Evolutionary conservation across 1,284 basidiomycete genomes (phyloP).

Genomic region (Fistulinella cinereoalba): DNA sequence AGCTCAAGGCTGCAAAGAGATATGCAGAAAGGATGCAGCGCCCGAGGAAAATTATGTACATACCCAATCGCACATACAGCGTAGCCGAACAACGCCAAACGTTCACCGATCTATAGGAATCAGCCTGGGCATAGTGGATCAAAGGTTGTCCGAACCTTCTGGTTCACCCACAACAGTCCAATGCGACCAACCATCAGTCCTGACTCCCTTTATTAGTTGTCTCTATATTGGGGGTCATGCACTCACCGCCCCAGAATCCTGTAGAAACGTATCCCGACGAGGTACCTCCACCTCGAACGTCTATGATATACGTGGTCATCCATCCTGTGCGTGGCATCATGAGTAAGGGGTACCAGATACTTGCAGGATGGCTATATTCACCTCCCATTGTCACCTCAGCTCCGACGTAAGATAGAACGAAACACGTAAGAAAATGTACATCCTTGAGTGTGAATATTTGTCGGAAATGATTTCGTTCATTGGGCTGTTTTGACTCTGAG

Average conservation of each 20-base stretch:
- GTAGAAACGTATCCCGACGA: slow-evolving; percentile 48
- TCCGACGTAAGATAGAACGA: slow-evolving; percentile 55
- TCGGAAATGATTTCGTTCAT: slow-evolving; percentile 40
- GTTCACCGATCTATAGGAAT: slow-evolving; percentile 25
- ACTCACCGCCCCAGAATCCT: slow-evolving; percentile 46
- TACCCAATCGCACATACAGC: slow-evolving; percentile 34
- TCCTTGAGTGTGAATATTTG: slow-evolving; percentile 46
- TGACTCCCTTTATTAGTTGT: slow-evolving; percentile 4
- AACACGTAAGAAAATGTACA: slow-evolving; percentile 52
- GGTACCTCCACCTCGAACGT: slow-evolving; percentile 42
- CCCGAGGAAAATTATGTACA: background rate
- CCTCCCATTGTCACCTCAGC: slow-evolving; percentile 54
- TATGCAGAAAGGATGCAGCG: background rate
- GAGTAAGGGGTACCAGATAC: background rate
- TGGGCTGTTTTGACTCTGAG: slow-evolving; percentile 21
- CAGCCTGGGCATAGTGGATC: background rate
- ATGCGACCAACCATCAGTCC: slow-evolving; percentile 29
- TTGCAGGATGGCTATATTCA: slow-evolving; percentile 10
- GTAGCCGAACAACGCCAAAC: slow-evolving; percentile 20
- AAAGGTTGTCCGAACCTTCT: slow-evolving; percentile 15
- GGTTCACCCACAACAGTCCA: slow-evolving; percentile 24
- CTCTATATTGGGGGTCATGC: background rate
- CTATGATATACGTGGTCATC: too few species aligned
- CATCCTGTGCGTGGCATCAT: slow-evolving; percentile 32
- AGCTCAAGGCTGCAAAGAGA: slow-evolving; percentile 43